Conservation (phyloP, 768 basidiomycete species). For the Suillus cothurnatus region DNA sequence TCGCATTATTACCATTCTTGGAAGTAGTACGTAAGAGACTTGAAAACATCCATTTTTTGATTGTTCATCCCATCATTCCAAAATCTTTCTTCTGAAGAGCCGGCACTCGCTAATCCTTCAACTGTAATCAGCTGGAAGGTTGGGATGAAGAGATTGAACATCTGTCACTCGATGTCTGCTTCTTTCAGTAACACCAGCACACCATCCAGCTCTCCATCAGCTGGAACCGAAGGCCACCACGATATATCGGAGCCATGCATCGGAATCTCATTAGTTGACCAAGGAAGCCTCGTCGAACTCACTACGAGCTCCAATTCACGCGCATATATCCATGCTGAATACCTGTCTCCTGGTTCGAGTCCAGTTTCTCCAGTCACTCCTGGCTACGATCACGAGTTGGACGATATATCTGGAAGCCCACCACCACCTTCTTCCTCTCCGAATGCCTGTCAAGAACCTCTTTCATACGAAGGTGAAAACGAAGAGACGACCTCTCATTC, state of each 20-base stretch:
- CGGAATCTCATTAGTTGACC: not conserved
- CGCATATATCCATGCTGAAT: constrained; percentile 3
- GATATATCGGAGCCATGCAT: not conserved
- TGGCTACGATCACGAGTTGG: not conserved
- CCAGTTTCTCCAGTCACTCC: not conserved
- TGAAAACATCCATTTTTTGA: not conserved
- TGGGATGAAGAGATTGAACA: not conserved
- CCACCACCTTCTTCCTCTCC: constrained; percentile 6
- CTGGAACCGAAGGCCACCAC: not conserved
- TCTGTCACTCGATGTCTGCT: not conserved
- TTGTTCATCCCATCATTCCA: not conserved
- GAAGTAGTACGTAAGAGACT: not conserved
- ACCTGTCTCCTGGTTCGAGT: not conserved
- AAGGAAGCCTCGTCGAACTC: not conserved
- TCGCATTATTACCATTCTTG: not conserved
- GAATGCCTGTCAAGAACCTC: not conserved
- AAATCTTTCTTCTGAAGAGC: not conserved
- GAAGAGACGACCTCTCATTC: not conserved
- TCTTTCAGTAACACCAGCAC: not conserved
- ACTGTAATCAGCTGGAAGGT: not conserved
- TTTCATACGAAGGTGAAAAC: not conserved
- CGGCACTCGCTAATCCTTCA: not conserved
- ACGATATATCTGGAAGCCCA: not conserved
- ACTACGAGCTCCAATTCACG: too few species aligned
- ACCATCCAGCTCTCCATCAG: not conserved